Base-by-base conservation (phyloP, 225 moss, liverwort and hornwort species). In the Polytrichum commune region DNA sequence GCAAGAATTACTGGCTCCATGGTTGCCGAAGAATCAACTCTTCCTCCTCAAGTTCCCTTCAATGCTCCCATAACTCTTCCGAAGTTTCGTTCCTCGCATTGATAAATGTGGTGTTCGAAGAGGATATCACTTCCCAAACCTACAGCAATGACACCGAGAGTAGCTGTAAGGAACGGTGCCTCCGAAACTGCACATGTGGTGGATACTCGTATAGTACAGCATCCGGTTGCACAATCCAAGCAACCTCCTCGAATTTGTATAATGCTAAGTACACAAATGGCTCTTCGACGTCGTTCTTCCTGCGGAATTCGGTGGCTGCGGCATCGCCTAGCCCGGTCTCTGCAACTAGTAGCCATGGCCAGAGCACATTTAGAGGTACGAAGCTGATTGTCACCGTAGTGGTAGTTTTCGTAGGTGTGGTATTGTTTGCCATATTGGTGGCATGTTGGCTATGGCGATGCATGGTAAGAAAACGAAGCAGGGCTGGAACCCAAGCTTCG, bases 101-200 rank as follows among this genome's bases (percentile, higher is more conserved):
- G 35, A 54, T 72, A 5, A 65, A 63, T 32, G 24, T 38, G 3
- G 53, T 29, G 4, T 29, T 79, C 4, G 73, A 75, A 46, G 18
- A 16, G 1, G 69, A 65, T 6, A 53, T 18, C 66, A 62, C 13
- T 55, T 19, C 27, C 22, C 70, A 70, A 24, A 71, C 30, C 28
- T 70, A 35, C 60, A 70, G 79, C 64, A 83, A 79, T 16, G 74
- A 74, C 35, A 79, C 76, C 5, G 79, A 79, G 74, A 68, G 35
- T 29, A 26, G 35, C 6, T 85, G 85, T 30, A 60, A 65, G 13
- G 73, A 56, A 19, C 63, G 64, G 67, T 85, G 85, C 29, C 29
- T 57, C 6, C 76, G 72, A 46, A 85, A 76, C 19, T 82, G 85
- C 74, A 66, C 81, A 0, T 85, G 82, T 29, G 26, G 65, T n/a